These are phyloP conservation scores for Ambrosiella cleistominuta DNA, from an alignment of 2,329 filamentous ascomycete genomes.

Conservation along the genomic window DNA sequence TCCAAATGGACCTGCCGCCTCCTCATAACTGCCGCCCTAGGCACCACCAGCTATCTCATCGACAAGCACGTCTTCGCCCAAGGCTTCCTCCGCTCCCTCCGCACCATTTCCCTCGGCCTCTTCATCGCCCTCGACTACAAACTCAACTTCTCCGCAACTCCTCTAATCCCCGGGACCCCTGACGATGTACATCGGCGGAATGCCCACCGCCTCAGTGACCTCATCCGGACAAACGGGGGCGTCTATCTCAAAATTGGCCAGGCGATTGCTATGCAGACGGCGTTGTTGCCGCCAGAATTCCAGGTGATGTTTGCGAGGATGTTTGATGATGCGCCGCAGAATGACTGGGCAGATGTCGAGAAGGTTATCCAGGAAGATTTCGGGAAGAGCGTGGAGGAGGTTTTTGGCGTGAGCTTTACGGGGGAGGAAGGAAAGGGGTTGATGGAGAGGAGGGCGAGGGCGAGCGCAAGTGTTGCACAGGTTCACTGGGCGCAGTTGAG, in stretches of 20 bases:
- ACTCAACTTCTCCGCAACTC: conserved; percentile 75
- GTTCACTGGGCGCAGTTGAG: conserved; percentile 82
- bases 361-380: conserved; percentile 78
- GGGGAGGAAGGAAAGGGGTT: conserved; percentile 50
- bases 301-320: conserved; percentile 90
- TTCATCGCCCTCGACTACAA: conserved; percentile 86
- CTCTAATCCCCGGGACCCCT: conserved; percentile 55
- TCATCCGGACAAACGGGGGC: conserved; percentile 75
- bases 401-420: conserved; percentile 75
- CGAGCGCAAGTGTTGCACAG: conserved; percentile 84
- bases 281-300: conserved; percentile 81
- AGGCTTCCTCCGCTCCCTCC: conserved; percentile 57
- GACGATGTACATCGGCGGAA: conserved; percentile 66
- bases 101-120: conserved; percentile 66
- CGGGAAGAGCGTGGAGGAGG: conserved; percentile 68
- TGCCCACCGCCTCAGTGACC: conserved; percentile 63
- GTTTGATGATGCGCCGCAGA: conserved; percentile 96
- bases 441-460: conserved; percentile 43
- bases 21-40: conserved; percentile 38
- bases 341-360: conserved; percentile 71
- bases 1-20: conserved; percentile 54
- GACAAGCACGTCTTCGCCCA: conserved; percentile 67
- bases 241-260: conserved; percentile 96
- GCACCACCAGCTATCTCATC: conserved; percentile 45
- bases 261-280: conserved; percentile 95